Base-by-base conservation (phyloP, 441 rosid genomes). In the Corymbia calophylla region DNA sequence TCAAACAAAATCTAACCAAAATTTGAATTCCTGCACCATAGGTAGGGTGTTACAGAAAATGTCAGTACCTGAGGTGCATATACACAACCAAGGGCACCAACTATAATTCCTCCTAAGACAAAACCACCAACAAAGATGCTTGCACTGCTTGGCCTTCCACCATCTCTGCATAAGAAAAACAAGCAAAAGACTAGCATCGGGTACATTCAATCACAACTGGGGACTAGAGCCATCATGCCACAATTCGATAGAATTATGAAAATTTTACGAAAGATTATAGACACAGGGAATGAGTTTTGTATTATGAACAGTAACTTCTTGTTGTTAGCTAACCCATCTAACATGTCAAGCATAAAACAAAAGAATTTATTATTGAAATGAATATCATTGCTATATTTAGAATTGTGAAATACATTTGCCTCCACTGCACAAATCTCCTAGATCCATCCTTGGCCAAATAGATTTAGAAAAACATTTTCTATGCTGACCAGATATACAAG, bases 81-180 rank as follows among this genome's bases (percentile, higher is more conserved):
- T 54, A 86, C 88, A 86, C 88, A 86, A 23, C 88, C 88, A 13
- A 86, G 64, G 66, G 88, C 88, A 25, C 88, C 68, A 5, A 86
- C 88, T 54, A 86, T 86, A 55, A 86, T 54, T 86, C 88, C 88
- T 86, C 88, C 88, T 47, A 86, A 86, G 60, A 86, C 88, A 86
- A 86, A 86, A 10, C 88, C 88, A 1, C 88, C 88, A 54, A 86
- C 88, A 86, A 86, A 86, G 25, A 56, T 29, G 68, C 88, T 53
- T 53, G 66, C 64, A 86, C 19, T 55, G 49, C 88, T 86, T 4
- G 32, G 66, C 49, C 88, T 86, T 86, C 31, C 70, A 5, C 66
- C 88, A 35, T 86, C 66, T 86, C 68, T n/a, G 88, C 88, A 44
- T 77, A 23, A 77, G 48, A 23, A 17, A 31, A 44, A 35, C 39